Conservation (phyloP, 176 grass and related monocot species). For the Themeda triandra region DNA sequence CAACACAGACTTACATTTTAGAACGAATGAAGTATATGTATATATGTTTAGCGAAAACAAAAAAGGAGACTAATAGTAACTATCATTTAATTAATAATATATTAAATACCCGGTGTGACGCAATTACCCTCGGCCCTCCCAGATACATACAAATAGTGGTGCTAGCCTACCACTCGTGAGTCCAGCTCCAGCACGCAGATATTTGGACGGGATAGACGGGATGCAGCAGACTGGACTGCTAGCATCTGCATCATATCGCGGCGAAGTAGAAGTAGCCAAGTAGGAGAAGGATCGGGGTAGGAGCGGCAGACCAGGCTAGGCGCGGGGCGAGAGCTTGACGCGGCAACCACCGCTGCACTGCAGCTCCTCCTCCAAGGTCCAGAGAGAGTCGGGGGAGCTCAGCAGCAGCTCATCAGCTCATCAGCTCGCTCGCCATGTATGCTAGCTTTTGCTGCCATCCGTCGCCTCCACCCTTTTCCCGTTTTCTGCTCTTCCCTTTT, state of each 20-base stretch:
- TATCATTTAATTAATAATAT: not conserved
- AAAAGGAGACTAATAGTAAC: not conserved
- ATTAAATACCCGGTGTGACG: not conserved
- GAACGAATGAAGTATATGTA: not conserved
- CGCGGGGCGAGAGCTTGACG: constrained; percentile 32
- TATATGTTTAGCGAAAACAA: not conserved
- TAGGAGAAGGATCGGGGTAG: not conserved
- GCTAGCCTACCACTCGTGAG: not conserved
- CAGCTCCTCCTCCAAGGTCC: not conserved
- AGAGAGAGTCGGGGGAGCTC: not conserved
- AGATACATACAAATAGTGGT: constrained; percentile 20
- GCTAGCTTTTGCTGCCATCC: constrained; percentile 5
- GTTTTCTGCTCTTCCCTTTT: constrained; percentile 21
- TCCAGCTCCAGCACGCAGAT: constrained; percentile 15
- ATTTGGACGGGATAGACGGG: constrained; percentile 29
- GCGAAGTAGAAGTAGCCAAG: not conserved
- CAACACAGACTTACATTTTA: too few species aligned
- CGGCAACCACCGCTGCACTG: constrained; percentile 5
- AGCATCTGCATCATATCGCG: not conserved
- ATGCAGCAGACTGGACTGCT: not conserved
- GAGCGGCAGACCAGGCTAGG: not conserved
- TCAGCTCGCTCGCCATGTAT: constrained; percentile 19
- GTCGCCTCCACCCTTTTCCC: constrained; percentile 19
- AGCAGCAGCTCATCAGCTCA: not conserved
- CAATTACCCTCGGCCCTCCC: not conserved